Base-by-base conservation (phyloP, 2,329 filamentous ascomycete genomes). In the Sarocladium kiliense region DNA sequence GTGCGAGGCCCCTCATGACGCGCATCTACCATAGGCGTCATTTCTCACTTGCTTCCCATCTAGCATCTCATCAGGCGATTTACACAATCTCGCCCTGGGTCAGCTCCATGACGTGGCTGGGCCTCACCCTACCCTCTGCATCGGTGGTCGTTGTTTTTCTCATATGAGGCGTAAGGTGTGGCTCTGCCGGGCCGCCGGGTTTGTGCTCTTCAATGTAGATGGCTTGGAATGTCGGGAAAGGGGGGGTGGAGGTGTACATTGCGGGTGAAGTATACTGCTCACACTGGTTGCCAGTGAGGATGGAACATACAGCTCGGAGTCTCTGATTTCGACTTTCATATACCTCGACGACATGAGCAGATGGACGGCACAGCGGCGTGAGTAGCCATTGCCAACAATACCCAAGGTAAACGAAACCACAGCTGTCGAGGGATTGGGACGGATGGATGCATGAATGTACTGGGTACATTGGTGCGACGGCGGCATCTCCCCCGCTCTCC, bases 161-260 rank as follows among this genome's bases (percentile, higher is more conserved):
- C 19, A 21, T 21, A 11, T 49, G 25, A 11, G 14, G 23, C n/a
- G 14, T 49, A 6, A n/a, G 25, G 44, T 47, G 25, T 47, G n/a
- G 44, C 44, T 47, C 30, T 34, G 47, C 26, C 47, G 47, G 47
- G 47, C 47, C 47, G 47, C 27, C 47, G 47, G 47, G 47, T 51
- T 51, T 25, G 30, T 34, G n/a, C 44, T 27, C 21, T 44, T 21
- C 4, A 44, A 7, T 9, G 19, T 9, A 19, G 7, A 32, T 12
- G 6, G 7, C 6, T 12, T 32, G 30, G 36, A 39, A 10, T 30
- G 18, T 36, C 30, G 27, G 47, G 47, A 51, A 51, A 23, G 44
- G 41, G 44, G 44, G 44, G 23, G 44, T 47, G 44, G 44, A 23
- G 23, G 44, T 47, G 44, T 47, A 23, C 44, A 47, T 47, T 47